These are phyloP conservation scores for Mortierella sp. DNA, from an alignment of 371 early-diverging fungal genomes.

Conservation along the genomic window DNA sequence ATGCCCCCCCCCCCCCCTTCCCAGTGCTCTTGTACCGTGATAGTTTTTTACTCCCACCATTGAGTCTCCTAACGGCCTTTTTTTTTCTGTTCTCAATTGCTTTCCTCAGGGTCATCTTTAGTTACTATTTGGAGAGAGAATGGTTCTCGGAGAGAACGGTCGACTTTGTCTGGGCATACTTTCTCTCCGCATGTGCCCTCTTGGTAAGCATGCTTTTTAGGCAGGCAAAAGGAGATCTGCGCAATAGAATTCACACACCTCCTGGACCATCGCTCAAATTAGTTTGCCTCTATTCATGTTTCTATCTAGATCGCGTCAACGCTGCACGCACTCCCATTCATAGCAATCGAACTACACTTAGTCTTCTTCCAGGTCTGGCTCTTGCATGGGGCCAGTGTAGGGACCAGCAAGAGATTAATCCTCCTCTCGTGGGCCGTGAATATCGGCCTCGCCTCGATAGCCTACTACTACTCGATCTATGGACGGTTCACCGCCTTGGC, in stretches of 20 bases:
- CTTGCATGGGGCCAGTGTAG: neutral
- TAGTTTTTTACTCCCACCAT: neutral
- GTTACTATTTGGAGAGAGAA: neutral
- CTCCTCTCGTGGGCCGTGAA: neutral
- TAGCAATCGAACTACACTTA: neutral
- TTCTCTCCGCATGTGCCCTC: neutral
- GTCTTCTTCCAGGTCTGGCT: neutral
- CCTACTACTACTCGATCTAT: conserved; percentile 4
- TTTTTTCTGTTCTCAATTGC: neutral
- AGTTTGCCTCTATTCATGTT: no score
- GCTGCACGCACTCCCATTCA: neutral
- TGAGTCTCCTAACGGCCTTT: neutral
- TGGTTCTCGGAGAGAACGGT: conserved; percentile 8
- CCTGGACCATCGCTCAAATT: no score
- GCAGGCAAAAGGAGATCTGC: neutral
- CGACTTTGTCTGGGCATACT: conserved; percentile 3
- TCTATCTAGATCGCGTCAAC: neutral
- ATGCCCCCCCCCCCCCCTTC: neutral
- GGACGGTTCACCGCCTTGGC: neutral
- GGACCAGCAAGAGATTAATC: neutral
- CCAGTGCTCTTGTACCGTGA: neutral
- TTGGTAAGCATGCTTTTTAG: neutral
- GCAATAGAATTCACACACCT: neutral
- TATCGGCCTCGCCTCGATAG: neutral
- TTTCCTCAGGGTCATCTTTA: neutral